These are phyloP conservation scores for Guyanaporus albipodus DNA, from an alignment of 768 basidiomycete genomes.

Conservation along the genomic window DNA sequence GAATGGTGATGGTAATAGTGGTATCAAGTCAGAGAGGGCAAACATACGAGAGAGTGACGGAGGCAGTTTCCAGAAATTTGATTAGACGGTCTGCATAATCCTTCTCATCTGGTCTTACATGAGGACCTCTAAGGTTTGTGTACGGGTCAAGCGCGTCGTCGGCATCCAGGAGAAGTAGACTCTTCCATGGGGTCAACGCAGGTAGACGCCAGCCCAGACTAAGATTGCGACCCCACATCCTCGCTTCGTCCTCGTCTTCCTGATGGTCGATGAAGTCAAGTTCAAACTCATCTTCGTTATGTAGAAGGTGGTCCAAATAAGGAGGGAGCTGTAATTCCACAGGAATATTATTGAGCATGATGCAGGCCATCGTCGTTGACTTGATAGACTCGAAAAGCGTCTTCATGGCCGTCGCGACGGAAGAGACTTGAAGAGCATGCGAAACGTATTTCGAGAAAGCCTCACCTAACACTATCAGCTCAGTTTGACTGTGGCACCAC, in stretches of 20 bases:
- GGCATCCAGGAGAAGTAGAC: slow-evolving; percentile 71
- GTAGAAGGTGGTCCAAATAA: slow-evolving; percentile 66
- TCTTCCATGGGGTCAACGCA: slow-evolving; percentile 86
- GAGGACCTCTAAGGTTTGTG: slow-evolving; percentile 54
- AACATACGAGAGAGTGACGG: slow-evolving; percentile 73
- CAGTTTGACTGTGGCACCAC: background rate
- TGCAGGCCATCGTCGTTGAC: slow-evolving; percentile 67
- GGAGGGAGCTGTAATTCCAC: slow-evolving; percentile 87
- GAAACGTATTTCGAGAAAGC: slow-evolving; percentile 52
- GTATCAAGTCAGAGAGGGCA: background rate
- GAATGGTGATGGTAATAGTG: background rate
- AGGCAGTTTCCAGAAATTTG: slow-evolving; percentile 70
- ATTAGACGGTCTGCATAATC: slow-evolving; percentile 67
- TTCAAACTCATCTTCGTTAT: slow-evolving; percentile 58
- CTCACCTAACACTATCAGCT: slow-evolving; percentile 42
- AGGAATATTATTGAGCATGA: slow-evolving; percentile 74
- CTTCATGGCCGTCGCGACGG: slow-evolving; percentile 78
- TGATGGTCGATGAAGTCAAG: slow-evolving; percentile 46
- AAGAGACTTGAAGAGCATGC: slow-evolving; percentile 60
- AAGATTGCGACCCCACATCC: slow-evolving; percentile 66
- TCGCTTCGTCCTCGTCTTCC: slow-evolving; percentile 49
- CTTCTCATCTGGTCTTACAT: slow-evolving; percentile 61
- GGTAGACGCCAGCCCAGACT: slow-evolving; percentile 70
- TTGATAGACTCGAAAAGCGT: slow-evolving; percentile 77
- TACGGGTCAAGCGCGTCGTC: slow-evolving; percentile 55